Base-by-base conservation (phyloP, 2,329 filamentous ascomycete genomes). In the Ceratocystis albifundus region DNA sequence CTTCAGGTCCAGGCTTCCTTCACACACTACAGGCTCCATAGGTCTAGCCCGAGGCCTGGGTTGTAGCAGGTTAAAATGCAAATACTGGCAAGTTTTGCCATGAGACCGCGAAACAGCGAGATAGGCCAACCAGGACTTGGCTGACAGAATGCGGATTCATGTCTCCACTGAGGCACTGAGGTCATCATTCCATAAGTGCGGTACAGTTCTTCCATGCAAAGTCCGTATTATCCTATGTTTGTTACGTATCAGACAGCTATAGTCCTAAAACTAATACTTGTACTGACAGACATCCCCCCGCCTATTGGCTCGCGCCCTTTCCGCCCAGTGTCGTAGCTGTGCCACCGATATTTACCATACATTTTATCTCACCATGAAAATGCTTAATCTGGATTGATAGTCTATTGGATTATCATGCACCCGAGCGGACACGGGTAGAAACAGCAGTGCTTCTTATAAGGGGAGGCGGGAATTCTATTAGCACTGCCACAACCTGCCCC, bases 131-230 rank as follows among this genome's bases (percentile, higher is more conserved):
- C 55, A 36, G 7, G 36, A 41, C 3, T 4, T 32, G 25, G 30
- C 25, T 59, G 30, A n/a, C 53, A 28, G 55, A 25, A 25, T 25
- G n/a, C 55, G 22, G 48, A 22, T 28, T 53, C 4, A 36, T 59
- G 55, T 59, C 28, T 59, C 28, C 55, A 32, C 28, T 20, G 28
- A 36, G 55, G 55, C 55, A 32, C 28, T 20, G 28, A 36, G 55
- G 55, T 59, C 55, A 59, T 59, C 55, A 59, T 59, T 59, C 55
- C 55, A 28, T 20, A n/a, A n/a, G 55, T 59, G n/a, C 28, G 55
- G 55, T 59, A 32, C 55, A 7, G 55, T 36, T 36, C 28, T 30
- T 17, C 55, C 17, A 32, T 30, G 25, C 28, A 10, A 59, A 32
- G 55, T 59, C 55, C 55, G 55, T 59, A 59, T 59, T 59, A 59